Conservation (phyloP, 208 protist genomes). For the Wallacemonas sp. region DNA sequence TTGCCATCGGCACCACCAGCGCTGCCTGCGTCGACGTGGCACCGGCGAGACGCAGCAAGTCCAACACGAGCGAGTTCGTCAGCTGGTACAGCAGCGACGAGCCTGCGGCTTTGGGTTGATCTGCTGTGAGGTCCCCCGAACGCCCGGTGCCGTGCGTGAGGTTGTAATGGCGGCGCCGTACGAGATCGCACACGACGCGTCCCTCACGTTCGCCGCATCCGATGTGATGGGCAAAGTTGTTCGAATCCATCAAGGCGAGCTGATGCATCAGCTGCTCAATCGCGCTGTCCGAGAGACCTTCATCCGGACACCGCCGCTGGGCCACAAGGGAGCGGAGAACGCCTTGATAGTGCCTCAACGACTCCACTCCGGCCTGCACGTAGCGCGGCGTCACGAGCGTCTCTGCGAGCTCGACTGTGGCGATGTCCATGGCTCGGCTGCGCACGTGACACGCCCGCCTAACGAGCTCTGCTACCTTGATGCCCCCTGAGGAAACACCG, state of each 20-base stretch:
- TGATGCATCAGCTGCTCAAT: constrained; percentile 93
- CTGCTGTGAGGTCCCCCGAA: constrained; percentile 91
- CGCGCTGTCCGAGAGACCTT: constrained; percentile 78
- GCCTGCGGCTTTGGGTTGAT: constrained; percentile 98
- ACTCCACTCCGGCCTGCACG: constrained; percentile 48
- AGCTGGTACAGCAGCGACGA: constrained; percentile 93
- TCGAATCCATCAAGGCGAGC: constrained; percentile 94
- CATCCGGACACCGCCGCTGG: constrained; percentile 88
- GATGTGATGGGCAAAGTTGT: constrained; percentile 86
- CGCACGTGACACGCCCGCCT: too few species aligned
- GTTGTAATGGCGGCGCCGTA: constrained; percentile 82
- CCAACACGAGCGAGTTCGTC: constrained; percentile 87
- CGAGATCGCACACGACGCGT: constrained; percentile 81
- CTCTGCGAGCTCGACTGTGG: constrained; percentile 37
- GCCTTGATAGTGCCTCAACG: constrained; percentile 27
- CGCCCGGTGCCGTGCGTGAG: constrained; percentile 96
- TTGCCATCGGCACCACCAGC: constrained; percentile 94
- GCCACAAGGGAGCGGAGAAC: constrained; percentile 59
- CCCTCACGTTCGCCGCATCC: constrained; percentile 97
- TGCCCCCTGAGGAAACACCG: too few species aligned
- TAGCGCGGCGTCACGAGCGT: constrained; percentile 47
- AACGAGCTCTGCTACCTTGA: too few species aligned
- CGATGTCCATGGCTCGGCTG: constrained; percentile 72
- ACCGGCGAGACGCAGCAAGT: constrained; percentile 73
- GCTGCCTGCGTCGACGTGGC: constrained; percentile 31